Percentiles rank a stretch among this genome's conserved stretches.
Evolutionary conservation across 148 eudicot genomes (phyloP).

Genomic region (Chenopodium formosanum): DNA sequence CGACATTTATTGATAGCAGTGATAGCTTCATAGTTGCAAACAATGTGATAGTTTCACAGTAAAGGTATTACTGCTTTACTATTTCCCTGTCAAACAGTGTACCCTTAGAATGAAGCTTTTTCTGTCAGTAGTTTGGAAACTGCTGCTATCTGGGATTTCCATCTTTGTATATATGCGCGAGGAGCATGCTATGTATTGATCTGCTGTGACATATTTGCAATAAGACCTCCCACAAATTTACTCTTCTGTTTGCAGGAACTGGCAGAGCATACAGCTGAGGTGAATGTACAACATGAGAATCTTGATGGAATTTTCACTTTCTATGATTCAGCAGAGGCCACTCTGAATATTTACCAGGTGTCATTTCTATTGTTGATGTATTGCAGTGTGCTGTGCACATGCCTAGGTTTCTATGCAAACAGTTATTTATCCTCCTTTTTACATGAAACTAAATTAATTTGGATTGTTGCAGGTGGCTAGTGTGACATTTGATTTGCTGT

Average conservation of each 20-base stretch:
- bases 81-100: neutral
- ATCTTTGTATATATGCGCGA: neutral
- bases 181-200: neutral
- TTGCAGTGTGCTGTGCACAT: neutral
- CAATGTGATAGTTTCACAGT: no score
- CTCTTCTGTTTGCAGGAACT: slow-evolving; percentile 49
- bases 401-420: neutral
- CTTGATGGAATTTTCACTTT: slow-evolving; percentile 78
- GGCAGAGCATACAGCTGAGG: slow-evolving; percentile 72
- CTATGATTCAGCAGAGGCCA: slow-evolving; percentile 73
- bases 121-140: neutral
- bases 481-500: slow-evolving; percentile 86
- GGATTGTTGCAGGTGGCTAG: slow-evolving; percentile 79
- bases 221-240: neutral
- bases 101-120: no score
- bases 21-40: no score
- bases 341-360: slow-evolving; percentile 81
- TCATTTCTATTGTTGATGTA: neutral
- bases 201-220: neutral
- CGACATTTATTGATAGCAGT: neutral
- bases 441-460: neutral
- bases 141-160: neutral
- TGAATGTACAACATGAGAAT: slow-evolving; percentile 68
- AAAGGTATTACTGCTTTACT: neutral
- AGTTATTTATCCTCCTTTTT: neutral